These are phyloP conservation scores for Aspergillus uvarum DNA, from an alignment of 2,329 filamentous ascomycete genomes.

Conservation along the genomic window DNA sequence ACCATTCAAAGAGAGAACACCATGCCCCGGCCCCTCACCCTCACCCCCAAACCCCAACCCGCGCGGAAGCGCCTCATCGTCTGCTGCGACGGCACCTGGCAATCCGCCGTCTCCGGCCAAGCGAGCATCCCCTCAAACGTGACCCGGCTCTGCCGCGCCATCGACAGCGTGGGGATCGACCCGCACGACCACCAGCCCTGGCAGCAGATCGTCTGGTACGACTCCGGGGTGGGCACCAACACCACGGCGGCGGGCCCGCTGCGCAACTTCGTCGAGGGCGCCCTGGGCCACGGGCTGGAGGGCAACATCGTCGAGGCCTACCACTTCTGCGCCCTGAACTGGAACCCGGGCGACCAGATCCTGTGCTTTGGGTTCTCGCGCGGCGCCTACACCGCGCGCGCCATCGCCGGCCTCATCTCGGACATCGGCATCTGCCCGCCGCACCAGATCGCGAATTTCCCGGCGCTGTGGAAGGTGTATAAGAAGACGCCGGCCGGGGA, in stretches of 20 bases:
- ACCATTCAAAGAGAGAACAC: no score
- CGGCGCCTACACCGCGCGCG: no score
- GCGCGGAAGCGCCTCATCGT: constrained; percentile 32
- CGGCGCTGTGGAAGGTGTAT: no score
- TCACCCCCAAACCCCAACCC: not conserved
- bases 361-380: no score
- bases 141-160: constrained; percentile 32
- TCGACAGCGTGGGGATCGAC: constrained; percentile 28
- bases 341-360: no score
- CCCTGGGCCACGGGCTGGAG: constrained; percentile 9
- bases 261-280: constrained; percentile 29
- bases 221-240: constrained; percentile 30
- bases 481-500: no score
- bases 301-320: no score
- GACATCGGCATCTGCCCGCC: no score
- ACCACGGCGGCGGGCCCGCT: constrained; percentile 23
- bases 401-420: no score
- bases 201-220: constrained; percentile 36
- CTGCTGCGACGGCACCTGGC: constrained; percentile 37
- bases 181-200: constrained; percentile 21
- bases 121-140: constrained; percentile 34
- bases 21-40: no score
- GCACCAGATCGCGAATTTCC: no score
- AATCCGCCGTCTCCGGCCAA: constrained; percentile 31
- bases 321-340: no score